Evolutionary conservation across 768 basidiomycete species (phyloP).

Genomic region (Hypholoma sublateritium): DNA sequence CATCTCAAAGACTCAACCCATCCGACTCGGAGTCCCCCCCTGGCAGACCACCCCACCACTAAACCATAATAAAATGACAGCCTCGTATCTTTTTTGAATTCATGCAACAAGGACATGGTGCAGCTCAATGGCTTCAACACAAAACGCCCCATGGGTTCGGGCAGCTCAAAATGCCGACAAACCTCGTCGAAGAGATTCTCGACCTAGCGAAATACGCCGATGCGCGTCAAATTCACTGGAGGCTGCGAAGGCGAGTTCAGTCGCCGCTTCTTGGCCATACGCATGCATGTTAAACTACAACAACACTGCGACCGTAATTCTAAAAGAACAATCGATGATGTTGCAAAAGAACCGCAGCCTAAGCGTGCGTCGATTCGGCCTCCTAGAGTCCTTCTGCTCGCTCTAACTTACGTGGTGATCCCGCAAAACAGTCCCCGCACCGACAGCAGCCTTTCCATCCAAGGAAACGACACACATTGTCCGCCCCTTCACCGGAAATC

Average conservation of each 20-base stretch:
- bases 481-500: too few relatives aligned
- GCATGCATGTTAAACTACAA: constrained; percentile 7
- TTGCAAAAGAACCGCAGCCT: constrained; percentile 45
- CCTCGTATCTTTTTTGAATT: constrained; percentile 25
- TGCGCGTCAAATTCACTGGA: constrained; percentile 96
- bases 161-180: constrained; percentile 59
- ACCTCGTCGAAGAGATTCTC: constrained; percentile 83
- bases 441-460: too few relatives aligned
- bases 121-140: constrained; percentile 40
- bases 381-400: background rate
- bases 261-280: background rate
- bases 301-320: constrained; percentile 81
- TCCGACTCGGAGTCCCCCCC: too few relatives aligned
- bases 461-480: too few relatives aligned
- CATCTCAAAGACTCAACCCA: too few relatives aligned
- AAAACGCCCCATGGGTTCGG: constrained; percentile 42
- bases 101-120: constrained; percentile 57
- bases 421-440: constrained; percentile 52
- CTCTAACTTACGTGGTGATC: background rate
- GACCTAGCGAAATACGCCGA: constrained; percentile 94
- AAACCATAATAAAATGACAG: constrained; percentile 43
- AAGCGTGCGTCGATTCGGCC: constrained; percentile 14
- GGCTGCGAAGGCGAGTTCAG: constrained; percentile 80
- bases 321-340: constrained; percentile 98
- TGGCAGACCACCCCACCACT: too few relatives aligned